Conservation (phyloP, 2,329 filamentous ascomycete species). For the Sporothrix mexicana region DNA sequence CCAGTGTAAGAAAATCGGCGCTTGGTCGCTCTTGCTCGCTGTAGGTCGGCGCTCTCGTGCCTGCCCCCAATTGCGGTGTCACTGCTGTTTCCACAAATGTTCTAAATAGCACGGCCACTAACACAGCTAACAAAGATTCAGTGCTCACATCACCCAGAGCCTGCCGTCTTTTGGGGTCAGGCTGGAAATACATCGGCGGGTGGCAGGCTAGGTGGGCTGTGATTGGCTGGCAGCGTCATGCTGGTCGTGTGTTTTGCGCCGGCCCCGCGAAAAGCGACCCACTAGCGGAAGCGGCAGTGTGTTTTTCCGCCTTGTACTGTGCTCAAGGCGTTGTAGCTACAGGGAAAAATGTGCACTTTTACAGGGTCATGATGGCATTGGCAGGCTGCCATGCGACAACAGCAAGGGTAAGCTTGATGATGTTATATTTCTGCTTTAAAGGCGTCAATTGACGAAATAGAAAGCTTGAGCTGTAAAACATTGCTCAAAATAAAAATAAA, state of each 20-base stretch:
- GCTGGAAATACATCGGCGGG: slow-evolving; percentile 24
- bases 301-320: slow-evolving; percentile 23
- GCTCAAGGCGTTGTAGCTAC: neutral
- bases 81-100: neutral
- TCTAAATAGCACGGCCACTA: neutral
- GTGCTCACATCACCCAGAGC: neutral
- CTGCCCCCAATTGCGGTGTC: neutral
- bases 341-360: neutral
- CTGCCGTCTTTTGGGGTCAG: slow-evolving; percentile 15
- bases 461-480: neutral
- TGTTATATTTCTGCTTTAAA: neutral
- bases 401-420: neutral
- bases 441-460: neutral
- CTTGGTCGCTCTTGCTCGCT: slow-evolving; percentile 18
- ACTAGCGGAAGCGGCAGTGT: slow-evolving; percentile 26
- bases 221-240: slow-evolving; percentile 25
- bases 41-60: slow-evolving; percentile 13
- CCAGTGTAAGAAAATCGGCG: slow-evolving; percentile 30
- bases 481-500: neutral
- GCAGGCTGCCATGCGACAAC: slow-evolving; percentile 14
- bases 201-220: neutral
- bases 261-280: slow-evolving; percentile 22
- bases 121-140: neutral
- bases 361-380: neutral
- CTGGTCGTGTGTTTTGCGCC: slow-evolving; percentile 22